Percentiles rank a stretch among this genome's conserved stretches.
These are phyloP conservation scores for Nematodospora anomalae DNA, from an alignment of 1,139 yeast species.

Conservation along the genomic window DNA sequence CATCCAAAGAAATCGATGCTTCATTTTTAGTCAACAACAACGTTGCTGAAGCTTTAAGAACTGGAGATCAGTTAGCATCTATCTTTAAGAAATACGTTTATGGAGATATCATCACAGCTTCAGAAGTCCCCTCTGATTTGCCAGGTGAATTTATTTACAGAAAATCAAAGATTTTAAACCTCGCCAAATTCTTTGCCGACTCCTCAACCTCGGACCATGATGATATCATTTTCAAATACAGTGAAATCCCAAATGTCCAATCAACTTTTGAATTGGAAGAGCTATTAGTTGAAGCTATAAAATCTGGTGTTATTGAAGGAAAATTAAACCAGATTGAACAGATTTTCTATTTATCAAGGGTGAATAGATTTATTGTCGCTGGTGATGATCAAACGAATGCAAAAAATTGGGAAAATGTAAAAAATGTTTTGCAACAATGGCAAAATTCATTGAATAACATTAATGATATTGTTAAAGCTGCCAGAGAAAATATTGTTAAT, in stretches of 20 bases:
- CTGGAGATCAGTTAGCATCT: constrained; percentile 25
- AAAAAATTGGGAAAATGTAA: constrained; percentile 40
- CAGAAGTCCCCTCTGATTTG: constrained; percentile 17
- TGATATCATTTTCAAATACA: constrained; percentile 29
- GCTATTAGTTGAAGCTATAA: constrained; percentile 45
- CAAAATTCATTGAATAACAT: constrained; percentile 42
- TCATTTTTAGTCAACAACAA: constrained; percentile 46
- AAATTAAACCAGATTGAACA: constrained; percentile 48
- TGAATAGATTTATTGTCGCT: constrained; percentile 44
- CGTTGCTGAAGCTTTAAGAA: constrained; percentile 33
- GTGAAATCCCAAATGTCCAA: constrained; percentile 38
- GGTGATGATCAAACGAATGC: constrained; percentile 35
- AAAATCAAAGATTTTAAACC: constrained; percentile 44
- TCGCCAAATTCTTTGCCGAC: constrained; percentile 40
- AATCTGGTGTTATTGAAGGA: constrained; percentile 47
- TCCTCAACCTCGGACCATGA: constrained; percentile 14
- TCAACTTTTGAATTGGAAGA: constrained; percentile 41
- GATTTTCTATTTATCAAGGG: constrained; percentile 45
- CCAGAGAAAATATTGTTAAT: constrained; percentile 48
- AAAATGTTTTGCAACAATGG: constrained; percentile 40
- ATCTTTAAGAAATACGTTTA: constrained; percentile 36
- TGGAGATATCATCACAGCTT: constrained; percentile 30
- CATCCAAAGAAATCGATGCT: constrained; percentile 44
- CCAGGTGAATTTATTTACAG: constrained; percentile 27
- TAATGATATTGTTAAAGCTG: constrained; percentile 42